Conservation (phyloP, 108 stramenopile genomes). For the Schizochytrium sp. region DNA sequence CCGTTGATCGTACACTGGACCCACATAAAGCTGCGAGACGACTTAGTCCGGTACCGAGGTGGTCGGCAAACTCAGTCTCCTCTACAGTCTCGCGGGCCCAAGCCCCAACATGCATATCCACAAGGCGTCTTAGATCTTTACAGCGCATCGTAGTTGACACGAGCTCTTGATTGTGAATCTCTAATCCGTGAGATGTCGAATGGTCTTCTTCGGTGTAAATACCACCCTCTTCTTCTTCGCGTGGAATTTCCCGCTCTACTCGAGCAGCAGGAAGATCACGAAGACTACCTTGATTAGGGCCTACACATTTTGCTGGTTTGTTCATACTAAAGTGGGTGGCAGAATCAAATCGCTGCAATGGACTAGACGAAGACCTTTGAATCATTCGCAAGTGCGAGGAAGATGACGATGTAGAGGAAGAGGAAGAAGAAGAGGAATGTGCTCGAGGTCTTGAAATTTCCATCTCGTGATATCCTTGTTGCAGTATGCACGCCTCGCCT, state of each 20-base stretch:
- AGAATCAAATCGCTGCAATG: background rate
- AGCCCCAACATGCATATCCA: background rate
- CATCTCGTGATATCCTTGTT: too few species aligned
- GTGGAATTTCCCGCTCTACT: background rate
- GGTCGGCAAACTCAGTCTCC: background rate
- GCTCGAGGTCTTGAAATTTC: too few species aligned
- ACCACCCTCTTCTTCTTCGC: background rate
- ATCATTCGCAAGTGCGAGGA: too few species aligned
- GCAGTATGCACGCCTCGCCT: too few species aligned
- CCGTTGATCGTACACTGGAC: background rate
- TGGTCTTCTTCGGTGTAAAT: background rate
- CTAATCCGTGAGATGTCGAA: background rate
- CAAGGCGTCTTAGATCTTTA: constrained; percentile 9
- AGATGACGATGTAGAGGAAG: too few species aligned
- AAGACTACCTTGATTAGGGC: background rate
- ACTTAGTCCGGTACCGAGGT: background rate
- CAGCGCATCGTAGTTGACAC: background rate
- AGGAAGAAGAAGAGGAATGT: too few species aligned
- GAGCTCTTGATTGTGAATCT: background rate
- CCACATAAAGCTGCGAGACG: background rate
- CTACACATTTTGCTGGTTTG: background rate
- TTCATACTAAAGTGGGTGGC: background rate
- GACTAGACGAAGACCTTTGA: too few species aligned
- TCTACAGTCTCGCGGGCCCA: background rate
- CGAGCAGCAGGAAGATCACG: constrained; percentile 19